Base-by-base conservation (phyloP, 2,329 filamentous ascomycete species). In the Arthrinium phaeospermum region DNA sequence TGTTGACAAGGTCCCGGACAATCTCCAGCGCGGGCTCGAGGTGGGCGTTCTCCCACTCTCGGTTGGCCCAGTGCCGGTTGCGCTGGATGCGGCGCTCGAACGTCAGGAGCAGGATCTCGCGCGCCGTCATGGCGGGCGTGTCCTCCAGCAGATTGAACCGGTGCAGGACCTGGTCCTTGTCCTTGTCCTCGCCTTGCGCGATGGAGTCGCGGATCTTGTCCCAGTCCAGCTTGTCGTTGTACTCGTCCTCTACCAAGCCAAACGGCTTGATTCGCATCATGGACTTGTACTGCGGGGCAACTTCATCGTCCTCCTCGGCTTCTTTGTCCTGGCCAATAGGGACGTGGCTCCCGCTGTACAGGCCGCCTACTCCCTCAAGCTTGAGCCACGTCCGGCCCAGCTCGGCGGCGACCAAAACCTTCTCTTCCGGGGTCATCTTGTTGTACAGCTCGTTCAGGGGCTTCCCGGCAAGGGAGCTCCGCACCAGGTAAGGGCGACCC, bases 41-140 rank as follows among this genome's bases (percentile, higher is more conserved):
- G 30, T 12, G n/a, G 13, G 44, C 16, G 6, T 53, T n/a, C 19
- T 47, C 24, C 12, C 14, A 70, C 16, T n/a, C 12, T 12, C 46
- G 68, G 46, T 16, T 12, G 14, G 10, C 13, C 16, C 14, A 12
- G 46, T 51, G 34, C 34, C 37, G 45, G n/a, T 51, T 24, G 1
- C 46, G 46, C 46, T 47, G 46, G 19, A 41, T 53, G 12, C 68
- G 46, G 46, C 68, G 30, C 19, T 37, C 47, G n/a, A 70, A 70
- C 7, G 46, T 53, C 46, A 70, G 46, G 24, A 57, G 44, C 47
- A 51, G 46, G n/a, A 57, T 70, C 10, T 70, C 19, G 10, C 47
- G 45, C 7, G 68, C 68, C 12, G 68, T 41, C 47, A 57, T 24
- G 46, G 19, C 27, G 2, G 68, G 68, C 68, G 8, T 4, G 47